phyloP scores from a whole-genome alignment of 1,284 basidiomycete species.

The Filobasidium uniguttulatum region DNA sequence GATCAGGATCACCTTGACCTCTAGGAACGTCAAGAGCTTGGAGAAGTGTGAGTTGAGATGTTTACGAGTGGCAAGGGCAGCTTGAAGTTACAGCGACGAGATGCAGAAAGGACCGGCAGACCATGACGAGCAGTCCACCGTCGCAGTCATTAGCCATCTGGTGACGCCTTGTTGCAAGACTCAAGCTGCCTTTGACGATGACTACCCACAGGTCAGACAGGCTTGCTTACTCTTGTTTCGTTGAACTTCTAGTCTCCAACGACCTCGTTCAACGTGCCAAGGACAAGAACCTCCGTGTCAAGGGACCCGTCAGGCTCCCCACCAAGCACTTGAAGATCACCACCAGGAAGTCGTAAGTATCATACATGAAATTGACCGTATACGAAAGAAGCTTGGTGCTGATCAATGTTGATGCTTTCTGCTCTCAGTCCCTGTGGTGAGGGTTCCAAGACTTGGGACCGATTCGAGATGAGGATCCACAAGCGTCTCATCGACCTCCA shows the following conservation, averaged over 20 bases:
- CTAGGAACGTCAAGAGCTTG: slow-evolving; percentile 93
- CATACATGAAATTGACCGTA: background rate
- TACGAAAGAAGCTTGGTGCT: too few species aligned
- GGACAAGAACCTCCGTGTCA: slow-evolving; percentile 98
- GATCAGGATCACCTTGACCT: slow-evolving; percentile 98
- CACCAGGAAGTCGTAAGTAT: slow-evolving; percentile 85
- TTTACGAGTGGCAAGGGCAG: too few species aligned
- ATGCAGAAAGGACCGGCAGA: too few species aligned
- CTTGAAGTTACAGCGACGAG: too few species aligned
- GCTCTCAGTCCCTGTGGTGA: slow-evolving; percentile 83
- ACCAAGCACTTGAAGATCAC: slow-evolving; percentile 98
- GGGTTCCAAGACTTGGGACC: slow-evolving; percentile 99
- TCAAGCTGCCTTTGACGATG: too few species aligned
- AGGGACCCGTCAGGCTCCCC: slow-evolving; percentile 96
- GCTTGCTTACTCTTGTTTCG: background rate
- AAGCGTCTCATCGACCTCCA: slow-evolving; percentile 99
- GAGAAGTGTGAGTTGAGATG: slow-evolving; percentile 95
- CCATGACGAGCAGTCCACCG: too few species aligned
- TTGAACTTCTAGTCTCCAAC: slow-evolving; percentile 54
- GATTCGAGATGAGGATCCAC: slow-evolving; percentile 98
- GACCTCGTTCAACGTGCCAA: slow-evolving; percentile 98
- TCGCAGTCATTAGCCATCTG: too few species aligned
- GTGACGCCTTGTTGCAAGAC: too few species aligned
- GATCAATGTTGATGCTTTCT: slow-evolving; percentile 1
- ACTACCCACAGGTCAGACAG: background rate